phyloP scores from a whole-genome alignment of 129 eudicot genomes.

The Calendula officinalis region DNA sequence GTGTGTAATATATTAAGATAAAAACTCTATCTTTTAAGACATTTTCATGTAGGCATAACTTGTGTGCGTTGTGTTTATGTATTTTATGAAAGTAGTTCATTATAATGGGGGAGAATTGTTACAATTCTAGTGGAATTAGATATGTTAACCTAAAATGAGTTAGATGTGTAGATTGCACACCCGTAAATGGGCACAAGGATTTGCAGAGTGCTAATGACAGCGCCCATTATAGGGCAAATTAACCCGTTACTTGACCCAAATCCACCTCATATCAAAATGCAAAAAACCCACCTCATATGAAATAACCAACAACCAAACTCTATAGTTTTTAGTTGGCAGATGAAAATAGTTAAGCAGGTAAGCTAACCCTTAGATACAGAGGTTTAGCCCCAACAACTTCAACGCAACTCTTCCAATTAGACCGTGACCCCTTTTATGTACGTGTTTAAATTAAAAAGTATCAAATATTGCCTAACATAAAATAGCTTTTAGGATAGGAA shows the following conservation, averaged over 20 bases:
- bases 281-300: too few species aligned
- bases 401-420: background rate
- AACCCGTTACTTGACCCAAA: background rate
- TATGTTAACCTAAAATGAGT: too few species aligned
- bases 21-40: too few species aligned
- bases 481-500: background rate
- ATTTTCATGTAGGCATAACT: too few species aligned
- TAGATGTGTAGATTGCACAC: too few species aligned
- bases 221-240: too few species aligned
- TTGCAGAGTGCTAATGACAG: too few species aligned
- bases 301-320: background rate
- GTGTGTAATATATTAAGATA: background rate
- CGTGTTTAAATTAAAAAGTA: background rate
- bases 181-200: too few species aligned
- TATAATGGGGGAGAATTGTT: too few species aligned
- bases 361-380: constrained; percentile 12
- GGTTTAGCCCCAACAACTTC: constrained; percentile 28
- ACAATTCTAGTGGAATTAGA: too few species aligned
- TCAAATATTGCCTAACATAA: background rate
- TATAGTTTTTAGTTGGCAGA: constrained; percentile 10
- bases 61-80: too few species aligned
- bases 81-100: too few species aligned
- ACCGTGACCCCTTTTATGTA: background rate
- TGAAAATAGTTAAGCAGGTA: constrained; percentile 26
- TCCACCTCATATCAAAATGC: background rate